Evolutionary conservation across 495 filamentous ascomycete species (phyloP), one percentile per base, ranked within the genome.

Genomic region (Penicillium pancosmium): DNA sequence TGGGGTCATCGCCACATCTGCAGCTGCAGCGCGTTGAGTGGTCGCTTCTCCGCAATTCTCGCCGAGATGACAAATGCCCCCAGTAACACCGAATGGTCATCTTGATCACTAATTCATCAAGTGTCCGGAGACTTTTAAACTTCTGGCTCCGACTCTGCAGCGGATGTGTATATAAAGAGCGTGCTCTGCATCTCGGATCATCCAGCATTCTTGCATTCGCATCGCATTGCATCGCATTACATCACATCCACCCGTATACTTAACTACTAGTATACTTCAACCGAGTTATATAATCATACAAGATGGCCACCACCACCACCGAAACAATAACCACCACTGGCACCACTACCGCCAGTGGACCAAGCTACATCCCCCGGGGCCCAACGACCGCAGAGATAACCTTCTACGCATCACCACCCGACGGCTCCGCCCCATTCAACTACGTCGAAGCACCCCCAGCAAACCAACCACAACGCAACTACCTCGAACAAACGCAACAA

Each of bases 331-430:
- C 60, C 23, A 60, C 56, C 9, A 54, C 49, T 31, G 52, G 18
- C 1, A 53, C 59, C 9, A 23, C 48, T 7, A 18, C 55, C 6
- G 57, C 8, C 41, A 25, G 21, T 25, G 41, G 54, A 25, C 49
- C 48, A 64, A 54, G 44, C 50, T 69, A 72, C 34, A 78, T 89
- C 60, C 90, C 88, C 33, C 80, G 84, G 47, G 92, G 92, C 50
- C 79, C 87, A 66, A 84, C 91, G 38, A 79, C 73, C 18, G 79
- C 87, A 25, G 69, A 67, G 36, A 78, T 96, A 4, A 84, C 85
- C 75, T 96, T 91, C 84, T 91, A 86, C 72, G 27, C 49, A 1
- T 78, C 84, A 0, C 89, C 91, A 1, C 38, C 80, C 13, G 86
- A 91, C 68, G 84, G 84, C 71, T 77, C 81, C 18, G 66, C 58